A percentile compares a stretch with the other conserved stretches of the same genome.
These are phyloP conservation scores for Fremontodendron californicum DNA, from an alignment of 345 rosid species.

Conservation along the genomic window DNA sequence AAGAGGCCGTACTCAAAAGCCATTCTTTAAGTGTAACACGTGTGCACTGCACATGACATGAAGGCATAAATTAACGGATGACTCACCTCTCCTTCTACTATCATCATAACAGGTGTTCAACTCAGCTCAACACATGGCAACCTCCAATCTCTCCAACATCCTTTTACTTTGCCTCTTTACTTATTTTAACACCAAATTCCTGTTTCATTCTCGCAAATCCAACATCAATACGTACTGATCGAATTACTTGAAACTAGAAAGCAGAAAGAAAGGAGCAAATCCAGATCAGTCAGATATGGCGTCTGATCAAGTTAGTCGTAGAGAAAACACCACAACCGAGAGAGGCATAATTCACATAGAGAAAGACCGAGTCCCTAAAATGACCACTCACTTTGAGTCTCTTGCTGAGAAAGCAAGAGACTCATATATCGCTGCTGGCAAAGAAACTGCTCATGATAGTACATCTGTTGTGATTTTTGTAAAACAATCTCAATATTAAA, in stretches of 20 bases:
- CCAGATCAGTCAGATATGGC: conserved; percentile 55
- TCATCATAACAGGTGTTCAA: background rate
- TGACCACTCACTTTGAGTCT: conserved; percentile 61
- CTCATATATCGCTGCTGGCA: too few species aligned
- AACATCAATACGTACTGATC: background rate
- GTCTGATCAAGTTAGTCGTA: conserved; percentile 47
- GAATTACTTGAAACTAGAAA: background rate
- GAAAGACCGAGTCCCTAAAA: conserved; percentile 60
- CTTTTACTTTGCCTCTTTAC: background rate
- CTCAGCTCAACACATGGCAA: background rate
- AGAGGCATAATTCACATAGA: conserved; percentile 39
- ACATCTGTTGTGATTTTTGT: too few species aligned
- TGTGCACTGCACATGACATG: background rate
- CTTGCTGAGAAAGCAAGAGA: conserved; percentile 21
- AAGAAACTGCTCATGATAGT: too few species aligned
- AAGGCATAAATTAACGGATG: background rate
- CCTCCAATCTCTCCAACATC: background rate
- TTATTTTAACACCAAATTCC: background rate
- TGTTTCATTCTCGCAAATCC: background rate
- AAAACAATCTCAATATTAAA: too few species aligned
- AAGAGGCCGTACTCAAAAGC: too few species aligned
- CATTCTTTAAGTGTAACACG: too few species aligned
- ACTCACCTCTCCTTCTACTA: background rate
- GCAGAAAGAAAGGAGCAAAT: background rate
- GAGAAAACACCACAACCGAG: conserved; percentile 41